Percentiles rank a stretch among this genome's conserved stretches.
Evolutionary conservation across 1,284 basidiomycete species (phyloP).

Genomic region (Leccinum griseonigrum): DNA sequence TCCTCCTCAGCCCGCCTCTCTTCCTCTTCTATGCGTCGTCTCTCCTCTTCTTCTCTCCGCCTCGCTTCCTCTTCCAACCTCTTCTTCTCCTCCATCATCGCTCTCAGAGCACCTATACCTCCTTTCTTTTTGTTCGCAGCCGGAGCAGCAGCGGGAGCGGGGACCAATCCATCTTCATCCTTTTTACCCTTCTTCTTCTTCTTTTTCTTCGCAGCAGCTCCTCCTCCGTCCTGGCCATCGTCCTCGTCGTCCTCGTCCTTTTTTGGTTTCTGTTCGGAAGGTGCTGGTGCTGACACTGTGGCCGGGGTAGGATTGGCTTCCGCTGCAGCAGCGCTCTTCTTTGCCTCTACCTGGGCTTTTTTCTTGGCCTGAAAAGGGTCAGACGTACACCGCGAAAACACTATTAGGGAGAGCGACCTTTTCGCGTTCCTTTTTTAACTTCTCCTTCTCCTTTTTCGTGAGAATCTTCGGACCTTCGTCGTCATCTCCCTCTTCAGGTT

Average conservation of each 20-base stretch:
- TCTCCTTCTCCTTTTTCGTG: constrained; percentile 92
- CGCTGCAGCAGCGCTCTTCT: constrained; percentile 50
- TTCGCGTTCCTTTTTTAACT: constrained; percentile 91
- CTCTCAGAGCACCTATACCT: constrained; percentile 72
- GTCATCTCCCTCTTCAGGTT: constrained; percentile 44
- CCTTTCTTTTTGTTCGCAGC: constrained; percentile 69
- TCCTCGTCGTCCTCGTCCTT: constrained; percentile 42
- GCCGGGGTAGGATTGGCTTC: constrained; percentile 22
- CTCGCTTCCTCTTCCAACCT: constrained; percentile 79
- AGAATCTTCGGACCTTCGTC: constrained; percentile 56
- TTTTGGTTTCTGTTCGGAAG: constrained; percentile 23
- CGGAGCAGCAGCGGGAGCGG: constrained; percentile 45
- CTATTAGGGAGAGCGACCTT: constrained; percentile 52
- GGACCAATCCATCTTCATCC: constrained; percentile 56
- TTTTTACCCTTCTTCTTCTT: constrained; percentile 89
- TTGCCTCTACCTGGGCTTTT: constrained; percentile 88
- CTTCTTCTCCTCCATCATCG: constrained; percentile 89
- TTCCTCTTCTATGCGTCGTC: constrained; percentile 80
- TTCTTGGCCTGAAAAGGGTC: constrained; percentile 76
- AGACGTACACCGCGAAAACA: constrained; percentile 5
- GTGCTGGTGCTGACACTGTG: constrained; percentile 18
- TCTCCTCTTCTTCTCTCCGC: constrained; percentile 70
- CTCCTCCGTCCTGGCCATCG: constrained; percentile 56
- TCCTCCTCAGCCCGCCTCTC: constrained; percentile 78
- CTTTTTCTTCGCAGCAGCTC: constrained; percentile 67